A percentile compares a stretch with the other conserved stretches of the same genome.
phyloP scores from a whole-genome alignment of 768 basidiomycete genomes.

The Infundibulicybe gibba region DNA sequence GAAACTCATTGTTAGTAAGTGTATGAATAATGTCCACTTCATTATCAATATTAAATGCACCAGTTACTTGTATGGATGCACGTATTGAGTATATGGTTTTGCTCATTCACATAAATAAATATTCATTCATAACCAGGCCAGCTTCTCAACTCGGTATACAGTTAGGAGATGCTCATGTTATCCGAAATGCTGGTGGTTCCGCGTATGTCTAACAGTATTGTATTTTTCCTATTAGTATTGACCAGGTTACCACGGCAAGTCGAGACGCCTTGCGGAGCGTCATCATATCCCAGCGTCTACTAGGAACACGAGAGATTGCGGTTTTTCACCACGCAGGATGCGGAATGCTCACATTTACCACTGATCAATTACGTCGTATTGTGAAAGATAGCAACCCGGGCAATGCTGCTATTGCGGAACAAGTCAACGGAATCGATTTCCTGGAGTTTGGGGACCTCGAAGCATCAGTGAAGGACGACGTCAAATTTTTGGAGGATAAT shows the following conservation, averaged over 20 bases:
- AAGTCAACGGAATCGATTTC: slow-evolving; percentile 47
- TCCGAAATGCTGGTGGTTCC: slow-evolving; percentile 69
- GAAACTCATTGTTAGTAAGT: slow-evolving; percentile 26
- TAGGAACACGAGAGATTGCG: slow-evolving; percentile 66
- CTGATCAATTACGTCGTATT: slow-evolving; percentile 41
- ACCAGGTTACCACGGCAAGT: slow-evolving; percentile 22
- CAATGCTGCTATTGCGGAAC: slow-evolving; percentile 20
- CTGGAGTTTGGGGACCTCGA: slow-evolving; percentile 51
- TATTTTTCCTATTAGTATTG: not conserved
- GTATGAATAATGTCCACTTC: not conserved
- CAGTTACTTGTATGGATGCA: slow-evolving; percentile 75
- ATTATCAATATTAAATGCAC: not conserved
- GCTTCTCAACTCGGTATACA: slow-evolving; percentile 56
- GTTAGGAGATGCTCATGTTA: slow-evolving; percentile 69
- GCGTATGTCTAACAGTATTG: slow-evolving; percentile 37
- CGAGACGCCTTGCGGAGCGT: slow-evolving; percentile 64
- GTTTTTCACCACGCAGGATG: slow-evolving; percentile 72
- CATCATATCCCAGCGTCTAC: slow-evolving; percentile 68
- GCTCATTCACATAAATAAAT: not conserved
- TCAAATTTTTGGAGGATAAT: slow-evolving; percentile 51
- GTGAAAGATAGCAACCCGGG: slow-evolving; percentile 44
- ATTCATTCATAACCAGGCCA: slow-evolving; percentile 32
- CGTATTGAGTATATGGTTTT: slow-evolving; percentile 50
- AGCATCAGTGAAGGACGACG: slow-evolving; percentile 53
- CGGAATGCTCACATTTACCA: slow-evolving; percentile 67